phyloP scores from a whole-genome alignment of 73 alveolate species.

The Symbiodinium natans region DNA sequence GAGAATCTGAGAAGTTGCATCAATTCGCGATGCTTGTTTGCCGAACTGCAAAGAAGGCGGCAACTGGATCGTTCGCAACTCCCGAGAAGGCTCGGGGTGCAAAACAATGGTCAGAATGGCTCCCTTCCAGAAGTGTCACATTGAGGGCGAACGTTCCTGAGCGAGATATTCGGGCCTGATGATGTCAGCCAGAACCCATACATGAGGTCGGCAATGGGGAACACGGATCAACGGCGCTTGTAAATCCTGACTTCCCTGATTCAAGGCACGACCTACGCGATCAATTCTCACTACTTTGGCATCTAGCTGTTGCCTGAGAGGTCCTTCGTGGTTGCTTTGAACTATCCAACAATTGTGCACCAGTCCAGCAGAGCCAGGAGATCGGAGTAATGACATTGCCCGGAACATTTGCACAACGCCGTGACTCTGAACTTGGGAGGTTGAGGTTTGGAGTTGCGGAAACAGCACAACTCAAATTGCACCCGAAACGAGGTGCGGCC shows the following conservation, averaged over 20 bases:
- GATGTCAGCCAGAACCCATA: not conserved
- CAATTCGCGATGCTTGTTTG: no score
- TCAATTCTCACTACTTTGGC: conserved; percentile 21
- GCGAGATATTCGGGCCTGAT: not conserved
- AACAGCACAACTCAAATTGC: no score
- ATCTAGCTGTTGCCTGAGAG: not conserved
- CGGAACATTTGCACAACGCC: no score
- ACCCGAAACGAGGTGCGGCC: not conserved
- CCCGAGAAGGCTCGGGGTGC: not conserved
- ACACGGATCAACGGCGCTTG: no score
- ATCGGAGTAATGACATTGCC: no score
- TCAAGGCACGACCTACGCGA: not conserved
- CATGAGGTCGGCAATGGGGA: not conserved
- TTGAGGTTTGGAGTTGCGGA: no score
- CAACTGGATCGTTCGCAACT: conserved; percentile 2
- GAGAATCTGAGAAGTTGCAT: no score
- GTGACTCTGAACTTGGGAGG: no score
- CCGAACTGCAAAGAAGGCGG: not conserved
- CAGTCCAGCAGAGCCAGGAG: no score
- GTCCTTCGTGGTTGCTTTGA: no score
- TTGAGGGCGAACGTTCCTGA: not conserved
- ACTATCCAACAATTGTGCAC: no score
- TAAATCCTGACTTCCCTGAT: not conserved
- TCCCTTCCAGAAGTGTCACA: no score
- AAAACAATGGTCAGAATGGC: not conserved